Evolutionary conservation across 1,139 yeast species (phyloP).

Genomic region (Pichia sp.): DNA sequence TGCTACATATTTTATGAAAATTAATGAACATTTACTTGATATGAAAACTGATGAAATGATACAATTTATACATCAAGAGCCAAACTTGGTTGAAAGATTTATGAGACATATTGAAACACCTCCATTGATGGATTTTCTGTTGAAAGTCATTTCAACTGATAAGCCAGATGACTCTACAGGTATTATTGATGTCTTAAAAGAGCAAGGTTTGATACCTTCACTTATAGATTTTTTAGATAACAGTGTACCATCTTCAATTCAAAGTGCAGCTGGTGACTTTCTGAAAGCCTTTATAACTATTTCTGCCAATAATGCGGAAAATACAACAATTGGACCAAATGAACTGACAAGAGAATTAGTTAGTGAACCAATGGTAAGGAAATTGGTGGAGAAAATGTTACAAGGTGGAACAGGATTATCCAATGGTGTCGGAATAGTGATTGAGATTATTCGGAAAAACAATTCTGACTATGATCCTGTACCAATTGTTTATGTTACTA

Average conservation of each 20-base stretch:
- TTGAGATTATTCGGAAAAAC: constrained; percentile 90
- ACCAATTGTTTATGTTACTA: constrained; percentile 78
- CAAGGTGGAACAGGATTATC: constrained; percentile 88
- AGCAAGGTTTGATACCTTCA: constrained; percentile 53
- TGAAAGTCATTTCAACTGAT: constrained; percentile 72
- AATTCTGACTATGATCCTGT: constrained; percentile 92
- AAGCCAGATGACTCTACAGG: constrained; percentile 73
- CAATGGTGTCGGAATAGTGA: constrained; percentile 92
- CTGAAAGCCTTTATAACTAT: constrained; percentile 88
- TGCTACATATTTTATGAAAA: constrained; percentile 87
- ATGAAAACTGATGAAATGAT: constrained; percentile 85
- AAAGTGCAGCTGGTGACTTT: constrained; percentile 93
- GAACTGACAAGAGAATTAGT: constrained; percentile 89
- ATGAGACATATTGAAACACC: constrained; percentile 77
- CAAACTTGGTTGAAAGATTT: constrained; percentile 58
- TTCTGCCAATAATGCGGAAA: constrained; percentile 80
- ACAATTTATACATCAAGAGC: constrained; percentile 58
- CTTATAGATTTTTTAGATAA: constrained; percentile 48
- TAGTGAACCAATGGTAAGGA: constrained; percentile 56
- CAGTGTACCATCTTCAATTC: constrained; percentile 45
- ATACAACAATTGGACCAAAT: constrained; percentile 92
- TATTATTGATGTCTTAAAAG: constrained; percentile 63
- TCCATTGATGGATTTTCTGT: constrained; percentile 75
- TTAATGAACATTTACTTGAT: constrained; percentile 86
- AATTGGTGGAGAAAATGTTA: constrained; percentile 75